These are phyloP conservation scores for Salvia miltiorrhiza DNA, from an alignment of 257 asterid species.

Conservation along the genomic window DNA sequence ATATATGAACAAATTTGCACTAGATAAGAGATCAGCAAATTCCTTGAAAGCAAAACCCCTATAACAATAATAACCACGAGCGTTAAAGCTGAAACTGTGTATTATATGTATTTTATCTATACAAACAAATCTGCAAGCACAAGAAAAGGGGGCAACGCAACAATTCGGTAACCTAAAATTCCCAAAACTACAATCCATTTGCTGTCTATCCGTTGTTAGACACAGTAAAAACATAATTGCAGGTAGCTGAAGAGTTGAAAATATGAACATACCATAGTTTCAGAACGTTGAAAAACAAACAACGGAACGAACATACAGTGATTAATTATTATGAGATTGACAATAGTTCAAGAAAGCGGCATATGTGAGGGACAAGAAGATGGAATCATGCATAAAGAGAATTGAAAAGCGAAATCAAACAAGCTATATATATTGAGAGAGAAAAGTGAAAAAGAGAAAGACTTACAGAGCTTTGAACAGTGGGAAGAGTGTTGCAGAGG, in stretches of 20 bases:
- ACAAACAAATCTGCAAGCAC: background rate
- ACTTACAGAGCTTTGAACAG: conserved; percentile 29
- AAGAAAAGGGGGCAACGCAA: background rate
- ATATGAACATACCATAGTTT: background rate
- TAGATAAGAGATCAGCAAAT: background rate
- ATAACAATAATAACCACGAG: background rate
- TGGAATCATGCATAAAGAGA: conserved; percentile 4
- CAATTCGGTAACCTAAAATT: background rate
- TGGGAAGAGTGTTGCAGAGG: conserved; percentile 40
- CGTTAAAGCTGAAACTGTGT: background rate
- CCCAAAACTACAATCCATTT: background rate
- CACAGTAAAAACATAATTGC: background rate
- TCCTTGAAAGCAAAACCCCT: background rate
- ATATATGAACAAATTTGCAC: too few species aligned
- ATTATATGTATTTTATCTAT: background rate
- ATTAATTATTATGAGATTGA: background rate
- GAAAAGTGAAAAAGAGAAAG: conserved; percentile 15
- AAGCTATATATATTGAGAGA: background rate
- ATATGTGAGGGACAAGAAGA: background rate
- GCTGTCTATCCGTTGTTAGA: background rate
- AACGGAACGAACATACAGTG: background rate
- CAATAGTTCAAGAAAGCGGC: conserved; percentile 18
- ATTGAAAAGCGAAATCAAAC: background rate
- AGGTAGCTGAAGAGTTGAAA: background rate
- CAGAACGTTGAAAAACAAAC: background rate